phyloP scores from a whole-genome alignment of 768 basidiomycete genomes.

The Omphalotus guepiniiformis region DNA sequence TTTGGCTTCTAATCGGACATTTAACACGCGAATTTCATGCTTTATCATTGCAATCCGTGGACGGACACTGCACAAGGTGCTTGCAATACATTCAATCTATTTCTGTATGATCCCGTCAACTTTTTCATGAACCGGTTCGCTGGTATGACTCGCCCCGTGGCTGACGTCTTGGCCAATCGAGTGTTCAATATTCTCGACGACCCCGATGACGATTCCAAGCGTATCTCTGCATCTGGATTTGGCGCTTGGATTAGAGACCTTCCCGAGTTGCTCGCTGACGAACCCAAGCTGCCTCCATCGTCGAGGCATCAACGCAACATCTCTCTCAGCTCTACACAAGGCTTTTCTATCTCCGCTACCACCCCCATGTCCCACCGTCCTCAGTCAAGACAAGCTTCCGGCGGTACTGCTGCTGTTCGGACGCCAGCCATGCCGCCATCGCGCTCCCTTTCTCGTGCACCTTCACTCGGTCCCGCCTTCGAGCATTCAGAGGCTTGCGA shows the following conservation, averaged over 20 bases:
- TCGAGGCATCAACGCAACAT: constrained; percentile 53
- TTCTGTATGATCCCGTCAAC: constrained; percentile 68
- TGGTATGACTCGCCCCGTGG: constrained; percentile 84
- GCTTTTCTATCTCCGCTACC: constrained; percentile 58
- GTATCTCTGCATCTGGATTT: constrained; percentile 79
- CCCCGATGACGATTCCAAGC: constrained; percentile 56
- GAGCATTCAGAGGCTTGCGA: constrained; percentile 31
- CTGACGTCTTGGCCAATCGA: constrained; percentile 77
- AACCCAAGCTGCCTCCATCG: constrained; percentile 10
- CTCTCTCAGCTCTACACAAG: constrained; percentile 52
- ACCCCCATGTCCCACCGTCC: constrained; percentile 70
- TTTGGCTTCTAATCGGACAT: constrained; percentile 6
- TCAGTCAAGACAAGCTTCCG: constrained; percentile 58
- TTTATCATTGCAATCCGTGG: constrained; percentile 99
- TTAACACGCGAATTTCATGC: constrained; percentile 39
- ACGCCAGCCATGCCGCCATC: constrained; percentile 51
- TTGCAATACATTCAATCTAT: constrained; percentile 79
- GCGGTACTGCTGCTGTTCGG: constrained; percentile 36
- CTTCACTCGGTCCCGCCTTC: constrained; percentile 47
- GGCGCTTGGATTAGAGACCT: constrained; percentile 82
- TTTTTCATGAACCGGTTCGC: constrained; percentile 91
- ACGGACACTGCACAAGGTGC: constrained; percentile 84
- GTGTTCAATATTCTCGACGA: constrained; percentile 81
- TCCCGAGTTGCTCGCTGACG: constrained; percentile 62
- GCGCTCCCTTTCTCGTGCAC: constrained; percentile 59